A percentile compares a stretch with the other conserved stretches of the same genome.
These are phyloP conservation scores for Fusarium xylarioides DNA, from an alignment of 2,329 filamentous ascomycete species.

Conservation along the genomic window DNA sequence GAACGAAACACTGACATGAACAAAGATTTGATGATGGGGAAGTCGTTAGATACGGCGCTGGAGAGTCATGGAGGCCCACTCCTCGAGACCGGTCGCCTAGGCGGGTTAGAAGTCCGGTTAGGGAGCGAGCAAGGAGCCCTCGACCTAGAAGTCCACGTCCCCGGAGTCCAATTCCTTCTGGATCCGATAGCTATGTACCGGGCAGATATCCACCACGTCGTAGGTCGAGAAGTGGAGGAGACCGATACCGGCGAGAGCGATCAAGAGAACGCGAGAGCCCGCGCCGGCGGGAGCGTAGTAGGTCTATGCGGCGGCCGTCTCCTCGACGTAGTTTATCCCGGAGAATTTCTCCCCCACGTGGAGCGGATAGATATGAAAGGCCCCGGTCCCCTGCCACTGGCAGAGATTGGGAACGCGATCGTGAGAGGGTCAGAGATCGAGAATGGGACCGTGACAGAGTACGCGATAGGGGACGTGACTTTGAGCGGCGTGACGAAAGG, in stretches of 20 bases:
- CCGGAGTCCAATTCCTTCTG: conserved; percentile 49
- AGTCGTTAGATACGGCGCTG: conserved; percentile 69
- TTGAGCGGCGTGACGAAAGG: conserved; percentile 56
- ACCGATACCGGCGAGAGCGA: conserved; percentile 54
- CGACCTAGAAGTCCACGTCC: conserved; percentile 52
- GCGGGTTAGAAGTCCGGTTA: conserved; percentile 45
- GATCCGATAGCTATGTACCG: conserved; percentile 59
- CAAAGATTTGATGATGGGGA: conserved; percentile 68
- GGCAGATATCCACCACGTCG: conserved; percentile 54
- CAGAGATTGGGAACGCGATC: conserved; percentile 49
- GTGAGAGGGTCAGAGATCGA: conserved; percentile 44
- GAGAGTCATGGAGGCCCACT: conserved; percentile 69
- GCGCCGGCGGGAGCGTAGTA: conserved; percentile 49
- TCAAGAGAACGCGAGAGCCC: conserved; percentile 53
- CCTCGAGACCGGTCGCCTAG: conserved; percentile 60
- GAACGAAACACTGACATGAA: background rate
- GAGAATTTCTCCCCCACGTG: conserved; percentile 48
- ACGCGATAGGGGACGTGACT: conserved; percentile 48
- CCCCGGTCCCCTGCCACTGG: conserved; percentile 51
- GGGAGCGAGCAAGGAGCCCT: conserved; percentile 47
- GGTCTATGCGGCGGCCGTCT: conserved; percentile 51
- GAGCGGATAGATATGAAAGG: conserved; percentile 51
- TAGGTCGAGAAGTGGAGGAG: conserved; percentile 53
- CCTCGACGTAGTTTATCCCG: conserved; percentile 51
- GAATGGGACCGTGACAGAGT: conserved; percentile 44